Conservation (phyloP, 2,329 filamentous ascomycete genomes). For the Fusarium pseudoanthophilum region DNA sequence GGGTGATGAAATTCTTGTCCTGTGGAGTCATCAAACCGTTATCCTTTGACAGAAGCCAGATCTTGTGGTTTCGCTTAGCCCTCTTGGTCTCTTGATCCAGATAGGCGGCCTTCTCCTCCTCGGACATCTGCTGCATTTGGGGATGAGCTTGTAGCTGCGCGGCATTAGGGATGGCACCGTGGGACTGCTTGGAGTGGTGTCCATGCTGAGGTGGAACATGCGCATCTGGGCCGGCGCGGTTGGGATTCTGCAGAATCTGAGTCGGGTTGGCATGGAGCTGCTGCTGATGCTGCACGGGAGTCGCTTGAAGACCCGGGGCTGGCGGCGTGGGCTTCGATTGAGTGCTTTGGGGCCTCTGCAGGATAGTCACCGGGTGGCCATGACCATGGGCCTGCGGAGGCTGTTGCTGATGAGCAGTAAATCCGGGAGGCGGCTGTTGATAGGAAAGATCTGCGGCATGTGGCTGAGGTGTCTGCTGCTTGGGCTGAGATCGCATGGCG, state of each 20-base stretch:
- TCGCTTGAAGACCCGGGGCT: conserved; percentile 45
- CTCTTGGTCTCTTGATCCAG: conserved; percentile 92
- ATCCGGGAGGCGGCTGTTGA: conserved; percentile 43
- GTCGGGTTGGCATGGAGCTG: conserved; percentile 66
- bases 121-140: conserved; percentile 75
- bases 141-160: conserved; percentile 51
- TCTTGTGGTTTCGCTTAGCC: conserved; percentile 98
- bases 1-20: conserved; percentile 99
- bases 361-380: conserved; percentile 63
- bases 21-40: conserved; percentile 99
- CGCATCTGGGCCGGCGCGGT: conserved; percentile 66
- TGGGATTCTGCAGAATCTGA: conserved; percentile 84
- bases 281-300: conserved; percentile 50
- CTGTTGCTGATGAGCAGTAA: conserved; percentile 45
- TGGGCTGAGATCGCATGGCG: conserved; percentile 80
- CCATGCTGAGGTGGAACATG: conserved; percentile 48
- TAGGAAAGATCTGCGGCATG: conserved; percentile 44
- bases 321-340: conserved; percentile 55
- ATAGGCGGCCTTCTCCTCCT: conserved; percentile 85
- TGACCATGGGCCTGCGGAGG: conserved; percentile 51
- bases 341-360: conserved; percentile 63
- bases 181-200: conserved; percentile 58
- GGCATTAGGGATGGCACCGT: conserved; percentile 59
- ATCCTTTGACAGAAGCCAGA: conserved; percentile 89
- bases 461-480: conserved; percentile 57